Evolutionary conservation across 108 stramenopile species (phyloP).

Genomic region (Skeletonema costatum): DNA sequence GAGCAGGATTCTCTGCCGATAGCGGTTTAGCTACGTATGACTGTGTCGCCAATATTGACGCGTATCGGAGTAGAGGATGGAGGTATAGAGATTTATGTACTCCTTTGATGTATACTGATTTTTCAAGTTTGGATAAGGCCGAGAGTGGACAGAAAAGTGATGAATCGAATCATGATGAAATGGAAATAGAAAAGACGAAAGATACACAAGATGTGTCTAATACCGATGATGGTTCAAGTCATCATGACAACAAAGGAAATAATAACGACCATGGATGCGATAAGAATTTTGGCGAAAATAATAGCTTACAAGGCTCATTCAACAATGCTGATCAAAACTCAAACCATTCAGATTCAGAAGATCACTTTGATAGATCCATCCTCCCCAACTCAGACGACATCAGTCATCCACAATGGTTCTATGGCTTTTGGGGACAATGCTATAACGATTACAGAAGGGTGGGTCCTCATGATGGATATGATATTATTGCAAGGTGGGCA

Average conservation of each 20-base stretch:
- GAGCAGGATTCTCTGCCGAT: constrained; percentile 53
- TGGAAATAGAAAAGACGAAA: neutral
- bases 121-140: neutral
- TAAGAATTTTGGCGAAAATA: neutral
- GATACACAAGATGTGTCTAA: neutral
- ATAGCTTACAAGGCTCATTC: neutral
- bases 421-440: constrained; percentile 55
- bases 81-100: constrained; percentile 39
- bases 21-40: constrained; percentile 42
- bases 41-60: constrained; percentile 42
- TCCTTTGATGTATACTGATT: constrained; percentile 8
- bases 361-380: neutral
- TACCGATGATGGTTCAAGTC: neutral
- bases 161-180: neutral
- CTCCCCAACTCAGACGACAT: constrained; percentile 1
- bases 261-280: neutral
- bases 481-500: constrained; percentile 51
- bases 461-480: constrained; percentile 55
- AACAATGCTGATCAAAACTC: neutral
- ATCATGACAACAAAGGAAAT: neutral
- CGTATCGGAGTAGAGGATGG: constrained; percentile 39
- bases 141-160: neutral
- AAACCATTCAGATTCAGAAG: neutral
- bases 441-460: constrained; percentile 47
- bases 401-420: constrained; percentile 39